phyloP scores from a whole-genome alignment of 306 rosid species.

The Quercus suber region DNA sequence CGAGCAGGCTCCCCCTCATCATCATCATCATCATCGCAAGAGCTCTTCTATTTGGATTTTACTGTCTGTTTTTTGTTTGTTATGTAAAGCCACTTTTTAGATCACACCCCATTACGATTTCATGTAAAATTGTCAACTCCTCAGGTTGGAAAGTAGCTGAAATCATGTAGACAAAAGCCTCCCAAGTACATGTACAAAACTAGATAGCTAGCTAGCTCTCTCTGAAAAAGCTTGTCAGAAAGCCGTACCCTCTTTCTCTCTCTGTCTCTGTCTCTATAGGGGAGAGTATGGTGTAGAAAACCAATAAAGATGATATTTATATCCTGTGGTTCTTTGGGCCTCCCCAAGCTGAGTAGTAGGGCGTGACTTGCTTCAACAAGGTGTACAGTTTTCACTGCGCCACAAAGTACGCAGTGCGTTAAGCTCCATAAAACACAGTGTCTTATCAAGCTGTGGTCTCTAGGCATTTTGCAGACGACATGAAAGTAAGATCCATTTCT shows the following conservation, averaged over 20 bases:
- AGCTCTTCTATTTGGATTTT: too few relatives aligned
- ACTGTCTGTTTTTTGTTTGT: too few relatives aligned
- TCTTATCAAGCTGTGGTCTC: not conserved
- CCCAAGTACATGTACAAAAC: not conserved
- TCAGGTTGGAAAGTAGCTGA: not conserved
- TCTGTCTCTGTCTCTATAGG: not conserved
- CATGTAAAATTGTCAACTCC: not conserved
- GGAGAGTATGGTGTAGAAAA: conserved; percentile 20
- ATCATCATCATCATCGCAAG: too few relatives aligned
- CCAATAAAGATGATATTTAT: conserved; percentile 41
- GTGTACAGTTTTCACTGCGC: conserved; percentile 30
- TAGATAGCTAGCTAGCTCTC: not conserved
- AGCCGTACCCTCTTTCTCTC: not conserved
- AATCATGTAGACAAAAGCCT: not conserved
- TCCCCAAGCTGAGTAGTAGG: conserved; percentile 8
- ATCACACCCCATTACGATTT: not conserved
- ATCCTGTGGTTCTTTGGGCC: conserved; percentile 24
- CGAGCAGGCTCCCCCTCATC: too few relatives aligned
- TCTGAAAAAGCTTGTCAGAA: not conserved
- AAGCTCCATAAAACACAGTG: not conserved
- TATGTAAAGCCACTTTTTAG: too few relatives aligned
- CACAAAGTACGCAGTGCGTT: not conserved
- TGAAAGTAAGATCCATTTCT: not conserved
- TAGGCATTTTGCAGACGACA: conserved; percentile 7
- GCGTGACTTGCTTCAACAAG: conserved; percentile 6